Base-by-base conservation (phyloP, 2,329 filamentous ascomycete species). In the Dactylellina drechsleri region DNA sequence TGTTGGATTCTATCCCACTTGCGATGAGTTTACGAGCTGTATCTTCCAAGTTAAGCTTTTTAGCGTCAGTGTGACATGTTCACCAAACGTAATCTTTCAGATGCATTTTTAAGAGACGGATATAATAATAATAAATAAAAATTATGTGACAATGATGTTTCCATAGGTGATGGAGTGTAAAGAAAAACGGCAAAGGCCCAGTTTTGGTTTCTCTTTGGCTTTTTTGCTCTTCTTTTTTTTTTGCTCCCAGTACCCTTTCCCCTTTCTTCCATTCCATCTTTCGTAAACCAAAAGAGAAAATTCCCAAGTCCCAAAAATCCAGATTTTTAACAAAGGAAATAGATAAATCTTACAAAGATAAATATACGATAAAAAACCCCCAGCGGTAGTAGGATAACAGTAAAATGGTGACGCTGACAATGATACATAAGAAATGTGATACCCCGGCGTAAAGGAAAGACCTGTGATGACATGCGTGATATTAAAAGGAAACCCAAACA, bases 331-430 rank as follows among this genome's bases (percentile, higher is more conserved):
- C 54, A 57, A 59, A 62, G 16, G 28, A 59, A 50, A 50, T 54
- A 47, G 16, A 36, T 23, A 66, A 62, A 65, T 75, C 76, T 66
- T 57, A 54, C 53, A 70, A 60, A 58, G 57, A 68, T 74, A 60
- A 62, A 70, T 60, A 77, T 20, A 13, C 16, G 43, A 66, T 4
- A 23, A 66, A 53, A 66, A 65, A 67, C 67, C 54, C 54, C 67
- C 65, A 66, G 50, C 66, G 58, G 58, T 65, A 65, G 47, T 72
- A 67, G 70, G 68, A 66, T 52, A 49, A 52, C 18, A 52, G 18
- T 18, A 54, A 53, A 70, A 71, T 66, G 57, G 53, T 47, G 58
- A 72, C 76, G 77, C 68, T 70, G 74, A 71, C 77, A 77, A 75
- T 74, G 62, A 72, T 74, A 66, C 61, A 66, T 65, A 47, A 60